Percentiles rank a stretch among this genome's conserved stretches.
Evolutionary conservation across 306 rosid genomes (phyloP).

Genomic region (Amphicarpaea edgeworthii): DNA sequence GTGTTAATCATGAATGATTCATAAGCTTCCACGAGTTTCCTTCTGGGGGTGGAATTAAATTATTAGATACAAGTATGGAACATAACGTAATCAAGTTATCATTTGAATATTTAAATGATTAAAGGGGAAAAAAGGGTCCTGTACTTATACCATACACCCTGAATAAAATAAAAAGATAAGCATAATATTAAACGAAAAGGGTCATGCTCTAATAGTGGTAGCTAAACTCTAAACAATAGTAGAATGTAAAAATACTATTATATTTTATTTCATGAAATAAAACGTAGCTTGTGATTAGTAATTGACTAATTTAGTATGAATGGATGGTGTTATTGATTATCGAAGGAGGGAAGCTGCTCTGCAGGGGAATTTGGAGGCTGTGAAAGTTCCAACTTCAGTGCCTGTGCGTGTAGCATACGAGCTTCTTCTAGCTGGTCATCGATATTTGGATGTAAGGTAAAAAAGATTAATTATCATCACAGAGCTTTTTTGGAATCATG

Average conservation of each 20-base stretch:
- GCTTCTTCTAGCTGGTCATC: constrained; percentile 91
- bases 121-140: background rate
- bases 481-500: background rate
- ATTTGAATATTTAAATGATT: background rate
- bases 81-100: background rate
- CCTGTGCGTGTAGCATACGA: constrained; percentile 89
- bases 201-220: background rate
- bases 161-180: background rate
- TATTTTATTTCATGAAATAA: background rate
- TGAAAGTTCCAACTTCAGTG: constrained; percentile 76
- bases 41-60: background rate
- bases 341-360: constrained; percentile 55
- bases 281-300: background rate
- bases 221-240: background rate
- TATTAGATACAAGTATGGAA: background rate
- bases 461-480: background rate
- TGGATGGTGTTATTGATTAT: background rate
- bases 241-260: background rate
- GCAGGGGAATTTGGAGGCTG: constrained; percentile 60
- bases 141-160: background rate
- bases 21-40: background rate
- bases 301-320: background rate
- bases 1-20: background rate
- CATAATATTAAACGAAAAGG: background rate
- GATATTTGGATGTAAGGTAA: constrained; percentile 90